Base-by-base conservation (phyloP, 176 grass and related monocot species). In the Eremochloa ophiuroides region DNA sequence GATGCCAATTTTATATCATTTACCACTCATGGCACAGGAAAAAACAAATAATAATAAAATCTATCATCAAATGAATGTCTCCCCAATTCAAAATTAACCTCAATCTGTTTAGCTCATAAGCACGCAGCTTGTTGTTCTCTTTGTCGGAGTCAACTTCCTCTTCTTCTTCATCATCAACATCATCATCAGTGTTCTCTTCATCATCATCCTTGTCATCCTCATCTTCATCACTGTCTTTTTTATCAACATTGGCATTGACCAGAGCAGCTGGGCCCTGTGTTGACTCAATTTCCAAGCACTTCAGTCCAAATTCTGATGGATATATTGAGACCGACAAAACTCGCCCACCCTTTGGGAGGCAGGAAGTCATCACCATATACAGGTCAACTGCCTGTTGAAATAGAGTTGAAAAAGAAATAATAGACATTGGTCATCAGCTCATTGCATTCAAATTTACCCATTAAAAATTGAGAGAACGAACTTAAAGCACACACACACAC, bases 101-200 rank as follows among this genome's bases (percentile, higher is more conserved):
- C 22, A 98, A 81, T 82, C 91, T 94, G 73, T 93, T 98, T 39
- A 98, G 81, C 86, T 98, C 95, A 85, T 98, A 98, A 67, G 44
- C 76, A 33, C 90, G 90, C 37, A 94, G 58, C 71, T 98, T 98
- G 70, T 87, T 86, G 77, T 97, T 92, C 55, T 89, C 87, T 31
- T 80, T 53, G 35, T 89, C 84, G 8, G 84, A 82, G 75, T 90
- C 87, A 85, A 80, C 31, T 51, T 79, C 62, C 18, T 80, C 66
- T 30, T 87, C 86, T 27, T 71, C 83, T 51, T 66, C 84, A 69
- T 58, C 59, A 47, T 79, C 84, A 53, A 34, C 51, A 23, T 78
- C 48, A 18, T 69, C 58, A 69, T 66, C 42, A 34, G n/a, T 28
- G 6, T 29, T 70, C 59, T 85, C 74, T 6, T 30, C 74, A 16